These are phyloP conservation scores for Plasmodium gaboni DNA, from an alignment of 169 alveolate species.

Conservation along the genomic window DNA sequence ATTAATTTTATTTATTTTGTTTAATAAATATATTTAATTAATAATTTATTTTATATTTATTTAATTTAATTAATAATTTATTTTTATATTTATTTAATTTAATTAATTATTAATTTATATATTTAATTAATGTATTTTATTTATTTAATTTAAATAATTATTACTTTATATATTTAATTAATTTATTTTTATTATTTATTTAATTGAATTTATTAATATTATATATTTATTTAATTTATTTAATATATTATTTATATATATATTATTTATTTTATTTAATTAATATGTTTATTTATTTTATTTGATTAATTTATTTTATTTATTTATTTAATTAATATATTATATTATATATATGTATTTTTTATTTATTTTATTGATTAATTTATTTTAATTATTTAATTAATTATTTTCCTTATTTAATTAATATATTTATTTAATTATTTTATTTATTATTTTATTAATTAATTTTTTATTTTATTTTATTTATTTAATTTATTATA, in stretches of 20 bases:
- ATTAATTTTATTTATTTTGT: no score
- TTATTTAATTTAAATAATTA: background rate
- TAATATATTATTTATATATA: background rate
- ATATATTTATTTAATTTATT: background rate
- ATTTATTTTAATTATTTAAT: background rate
- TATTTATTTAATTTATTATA: no score
- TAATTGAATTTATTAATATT: background rate
- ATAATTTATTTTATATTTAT: no score
- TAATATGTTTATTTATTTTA: background rate
- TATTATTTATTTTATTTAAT: background rate
- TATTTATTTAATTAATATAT: no score
- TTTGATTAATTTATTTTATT: no score
- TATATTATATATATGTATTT: no score
- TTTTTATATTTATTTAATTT: no score
- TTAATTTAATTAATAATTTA: no score
- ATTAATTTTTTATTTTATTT: no score
- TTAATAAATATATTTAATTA: no score
- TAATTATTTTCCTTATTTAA: background rate
- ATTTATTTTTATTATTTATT: background rate
- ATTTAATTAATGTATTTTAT: background rate
- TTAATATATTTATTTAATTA: background rate
- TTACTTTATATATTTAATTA: background rate
- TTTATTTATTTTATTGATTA: background rate
- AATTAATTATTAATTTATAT: no score
- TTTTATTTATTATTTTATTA: background rate